A percentile compares a stretch with the other conserved stretches of the same genome.
These are phyloP conservation scores for Suillus spraguei DNA, from an alignment of 768 basidiomycete species.

Conservation along the genomic window DNA sequence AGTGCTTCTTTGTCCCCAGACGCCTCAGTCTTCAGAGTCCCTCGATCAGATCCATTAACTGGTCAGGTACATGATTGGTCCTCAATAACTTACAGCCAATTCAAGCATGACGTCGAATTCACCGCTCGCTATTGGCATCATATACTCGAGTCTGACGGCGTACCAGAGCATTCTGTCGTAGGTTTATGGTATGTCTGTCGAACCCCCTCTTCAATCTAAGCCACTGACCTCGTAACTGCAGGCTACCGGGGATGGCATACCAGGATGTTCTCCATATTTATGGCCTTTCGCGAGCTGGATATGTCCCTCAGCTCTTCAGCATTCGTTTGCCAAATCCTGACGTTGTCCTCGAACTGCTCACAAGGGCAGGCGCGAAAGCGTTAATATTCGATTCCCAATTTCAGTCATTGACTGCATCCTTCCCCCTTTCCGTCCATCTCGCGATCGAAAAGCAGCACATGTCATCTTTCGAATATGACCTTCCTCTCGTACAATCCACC, in stretches of 20 bases:
- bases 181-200: conserved; percentile 65
- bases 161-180: conserved; percentile 60
- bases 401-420: conserved; percentile 40
- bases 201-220: conserved; percentile 7
- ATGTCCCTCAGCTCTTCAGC: conserved; percentile 77
- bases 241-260: conserved; percentile 76
- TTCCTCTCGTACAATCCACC: conserved; percentile 45
- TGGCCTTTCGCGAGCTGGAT: conserved; percentile 74
- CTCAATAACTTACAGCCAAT: conserved; percentile 64
- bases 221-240: conserved; percentile 37
- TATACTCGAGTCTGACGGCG: conserved; percentile 45
- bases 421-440: conserved; percentile 52
- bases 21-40: conserved; percentile 61
- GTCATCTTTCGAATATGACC: conserved; percentile 36
- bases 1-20: conserved; percentile 52
- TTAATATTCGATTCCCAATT: conserved; percentile 68
- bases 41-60: conserved; percentile 46
- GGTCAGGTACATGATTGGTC: conserved; percentile 54
- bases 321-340: conserved; percentile 73
- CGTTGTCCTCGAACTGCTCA: conserved; percentile 70
- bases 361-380: conserved; percentile 61
- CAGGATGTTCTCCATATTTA: conserved; percentile 74
- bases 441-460: conserved; percentile 44
- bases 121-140: conserved; percentile 67
- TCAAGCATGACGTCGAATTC: conserved; percentile 63